Percentiles rank a stretch among this genome's conserved stretches.
These are phyloP conservation scores for Chaetomium cochliodes DNA, from an alignment of 495 filamentous ascomycete genomes.

Conservation along the genomic window DNA sequence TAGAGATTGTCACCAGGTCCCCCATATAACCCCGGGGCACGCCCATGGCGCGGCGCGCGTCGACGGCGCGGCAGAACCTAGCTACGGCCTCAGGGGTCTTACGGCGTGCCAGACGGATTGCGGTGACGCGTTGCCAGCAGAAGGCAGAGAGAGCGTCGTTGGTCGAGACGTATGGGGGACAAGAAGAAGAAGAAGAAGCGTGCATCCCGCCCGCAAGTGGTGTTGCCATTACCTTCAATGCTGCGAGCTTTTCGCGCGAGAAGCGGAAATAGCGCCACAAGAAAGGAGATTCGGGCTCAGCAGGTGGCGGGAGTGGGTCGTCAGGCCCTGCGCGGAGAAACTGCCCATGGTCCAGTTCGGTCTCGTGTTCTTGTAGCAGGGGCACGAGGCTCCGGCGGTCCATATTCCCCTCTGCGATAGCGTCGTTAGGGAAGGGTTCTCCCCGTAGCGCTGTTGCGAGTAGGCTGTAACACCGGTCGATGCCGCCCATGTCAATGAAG, in stretches of 20 bases:
- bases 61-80: constrained; percentile 5
- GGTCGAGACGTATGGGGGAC: neutral
- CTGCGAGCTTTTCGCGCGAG: neutral
- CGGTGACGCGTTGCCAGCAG: constrained; percentile 6
- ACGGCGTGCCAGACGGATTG: neutral
- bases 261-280: constrained; percentile 7
- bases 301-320: neutral
- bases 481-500: constrained; percentile 1
- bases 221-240: neutral
- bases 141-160: constrained; percentile 5
- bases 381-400: neutral
- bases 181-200: too few species aligned
- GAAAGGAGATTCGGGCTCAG: constrained; percentile 2
- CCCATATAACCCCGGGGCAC: neutral
- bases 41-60: constrained; percentile 5
- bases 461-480: constrained; percentile 1
- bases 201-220: neutral
- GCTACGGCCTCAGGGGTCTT: neutral
- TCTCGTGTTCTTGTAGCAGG: neutral
- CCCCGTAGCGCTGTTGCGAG: neutral
- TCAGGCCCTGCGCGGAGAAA: constrained; percentile 5
- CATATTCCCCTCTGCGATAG: neutral
- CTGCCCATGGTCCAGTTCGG: neutral
- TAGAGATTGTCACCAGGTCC: neutral
- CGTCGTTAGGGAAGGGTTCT: neutral